phyloP scores from a whole-genome alignment of 345 rosid species.

The Hirschfeldia incana region DNA sequence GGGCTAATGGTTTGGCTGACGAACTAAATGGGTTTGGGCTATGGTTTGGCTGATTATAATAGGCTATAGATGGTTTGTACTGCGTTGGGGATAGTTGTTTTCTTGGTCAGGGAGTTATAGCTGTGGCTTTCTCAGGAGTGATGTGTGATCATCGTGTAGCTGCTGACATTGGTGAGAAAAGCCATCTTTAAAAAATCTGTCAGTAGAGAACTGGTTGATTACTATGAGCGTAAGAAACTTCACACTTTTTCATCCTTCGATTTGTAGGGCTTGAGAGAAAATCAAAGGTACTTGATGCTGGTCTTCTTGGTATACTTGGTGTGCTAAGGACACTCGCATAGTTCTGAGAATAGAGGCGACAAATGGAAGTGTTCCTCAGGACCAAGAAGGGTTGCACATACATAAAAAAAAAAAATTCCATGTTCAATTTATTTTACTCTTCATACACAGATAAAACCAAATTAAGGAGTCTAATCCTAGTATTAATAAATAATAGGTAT shows the following conservation, averaged over 20 bases:
- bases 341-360: slow-evolving; percentile 7
- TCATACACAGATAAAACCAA: neutral
- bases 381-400: neutral
- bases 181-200: neutral
- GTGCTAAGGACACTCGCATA: slow-evolving; percentile 85
- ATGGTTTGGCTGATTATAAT: no score
- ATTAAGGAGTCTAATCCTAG: neutral
- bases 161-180: slow-evolving; percentile 81
- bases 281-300: slow-evolving; percentile 68
- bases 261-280: slow-evolving; percentile 73
- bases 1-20: no score
- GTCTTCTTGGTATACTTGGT: slow-evolving; percentile 68
- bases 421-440: neutral
- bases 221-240: neutral
- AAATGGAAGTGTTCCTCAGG: neutral
- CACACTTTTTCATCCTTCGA: neutral
- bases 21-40: no score
- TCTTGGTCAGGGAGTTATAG: slow-evolving; percentile 98
- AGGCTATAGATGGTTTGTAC: slow-evolving; percentile 32
- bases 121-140: slow-evolving; percentile 87
- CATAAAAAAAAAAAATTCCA: no score
- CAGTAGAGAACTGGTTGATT: slow-evolving; percentile 4
- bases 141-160: slow-evolving; percentile 98
- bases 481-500: no score
- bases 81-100: slow-evolving; percentile 98